Base-by-base conservation (phyloP, 1,284 basidiomycete species). In the Moesziomyces parantarcticus region DNA sequence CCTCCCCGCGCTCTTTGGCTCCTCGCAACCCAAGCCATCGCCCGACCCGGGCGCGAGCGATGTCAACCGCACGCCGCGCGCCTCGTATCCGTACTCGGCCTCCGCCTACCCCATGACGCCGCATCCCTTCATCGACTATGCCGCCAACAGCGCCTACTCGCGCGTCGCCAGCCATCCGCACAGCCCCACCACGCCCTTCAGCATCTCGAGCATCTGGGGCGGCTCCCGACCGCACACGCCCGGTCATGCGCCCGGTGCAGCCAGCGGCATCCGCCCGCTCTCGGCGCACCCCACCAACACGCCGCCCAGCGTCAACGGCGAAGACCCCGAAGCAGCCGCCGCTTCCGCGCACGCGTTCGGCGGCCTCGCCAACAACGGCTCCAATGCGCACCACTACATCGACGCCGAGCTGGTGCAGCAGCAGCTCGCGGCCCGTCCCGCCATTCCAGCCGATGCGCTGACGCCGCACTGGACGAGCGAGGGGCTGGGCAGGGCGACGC, bases 71-170 rank as follows among this genome's bases (percentile, higher is more conserved):
- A 74, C 71, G 10, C 71, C 71, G 13, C 26, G 66, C 34, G 65
- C 65, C 3, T 68, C 65, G 16, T 50, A 54, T 25, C 65, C 65
- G 20, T 44, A 58, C 21, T 59, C 58, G 20, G 58, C 58, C 26
- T 66, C 57, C 8, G 60, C 67, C 4, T 58, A 53, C 22, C 72
- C 76, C 32, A 65, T 80, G 43, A 82, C 80, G 13, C 80, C 80
- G 16, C 80, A 81, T 52, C 80, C 80, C 0, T 82, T 82, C 55
- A 76, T 75, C 23, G 74, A 80, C 60, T 80, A 82, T 29, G 67
- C 45, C 14, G 63, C 56, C 53, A 60, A 52, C 58, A 74, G 71
- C 48, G 58, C 62, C 50, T 68, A 58, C 40, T 70, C 71, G 29
- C 65, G 66, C n/a, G 42, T 65, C 21, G 61, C 60, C 13, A 78